Percentiles rank a stretch among this genome's conserved stretches.
Evolutionary conservation across 257 asterid species (phyloP).

Genomic region (Thymus quinquecostatus): DNA sequence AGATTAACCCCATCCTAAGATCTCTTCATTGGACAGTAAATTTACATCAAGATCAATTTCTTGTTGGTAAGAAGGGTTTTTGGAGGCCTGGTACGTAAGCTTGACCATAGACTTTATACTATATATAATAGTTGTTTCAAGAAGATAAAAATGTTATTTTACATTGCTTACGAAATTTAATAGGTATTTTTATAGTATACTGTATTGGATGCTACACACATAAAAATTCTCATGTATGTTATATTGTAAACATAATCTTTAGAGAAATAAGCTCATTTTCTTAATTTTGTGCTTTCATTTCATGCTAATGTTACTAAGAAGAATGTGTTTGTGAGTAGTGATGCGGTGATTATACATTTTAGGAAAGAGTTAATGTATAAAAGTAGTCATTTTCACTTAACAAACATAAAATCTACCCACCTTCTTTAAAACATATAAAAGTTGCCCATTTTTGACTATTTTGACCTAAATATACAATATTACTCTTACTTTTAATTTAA

Average conservation of each 20-base stretch:
- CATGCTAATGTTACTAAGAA: neutral
- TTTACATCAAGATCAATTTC: slow-evolving; percentile 73
- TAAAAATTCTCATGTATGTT: slow-evolving; percentile 1
- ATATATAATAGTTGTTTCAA: slow-evolving; percentile 23
- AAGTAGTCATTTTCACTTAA: too few relatives aligned
- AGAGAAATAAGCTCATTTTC: neutral
- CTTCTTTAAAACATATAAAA: too few relatives aligned
- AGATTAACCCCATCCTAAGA: slow-evolving; percentile 56
- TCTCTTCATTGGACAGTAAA: slow-evolving; percentile 82
- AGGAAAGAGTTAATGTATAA: too few relatives aligned
- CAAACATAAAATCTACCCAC: too few relatives aligned
- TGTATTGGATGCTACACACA: neutral
- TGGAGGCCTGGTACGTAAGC: slow-evolving; percentile 69
- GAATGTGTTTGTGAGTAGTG: too few relatives aligned
- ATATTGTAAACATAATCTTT: neutral
- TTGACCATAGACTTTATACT: neutral
- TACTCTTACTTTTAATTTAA: too few relatives aligned
- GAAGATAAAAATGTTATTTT: slow-evolving; percentile 7
- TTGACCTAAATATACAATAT: too few relatives aligned
- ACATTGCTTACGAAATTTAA: slow-evolving; percentile 20
- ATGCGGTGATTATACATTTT: too few relatives aligned
- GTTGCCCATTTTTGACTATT: too few relatives aligned
- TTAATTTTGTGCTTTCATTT: neutral
- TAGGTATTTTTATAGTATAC: slow-evolving; percentile 22
- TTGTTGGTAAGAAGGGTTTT: slow-evolving; percentile 76